Base-by-base conservation (phyloP, 441 rosid species). In the Brassica hybrid region DNA sequence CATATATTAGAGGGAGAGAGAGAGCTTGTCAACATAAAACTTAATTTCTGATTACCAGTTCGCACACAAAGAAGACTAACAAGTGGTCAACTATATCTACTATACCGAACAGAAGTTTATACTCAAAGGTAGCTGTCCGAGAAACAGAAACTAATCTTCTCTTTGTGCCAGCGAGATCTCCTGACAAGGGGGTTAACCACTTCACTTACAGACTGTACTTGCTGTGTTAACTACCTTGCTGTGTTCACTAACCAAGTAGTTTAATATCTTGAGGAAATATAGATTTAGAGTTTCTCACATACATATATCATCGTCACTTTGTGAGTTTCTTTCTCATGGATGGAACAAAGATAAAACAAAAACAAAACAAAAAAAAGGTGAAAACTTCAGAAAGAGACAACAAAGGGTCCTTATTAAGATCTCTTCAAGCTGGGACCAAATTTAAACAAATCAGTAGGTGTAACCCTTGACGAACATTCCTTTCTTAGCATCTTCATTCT, bases 381-480 rank as follows among this genome's bases (percentile, higher is more conserved):
- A 62, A 78, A 67, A 48, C 45, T 43, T 23, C 6, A 23, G 11
- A 63, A 69, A 59, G 68, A 70, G 64, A 84, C 65, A 75, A 58
- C 50, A 61, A 41, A 54, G 16, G 72, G 65, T 73, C 79, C 76
- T 70, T 56, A 64, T 73, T 79, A 68, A 2, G 59, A 78, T 78
- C 34, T 78, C 67, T 79, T 17, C 48, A 63, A 69, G 65, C 5
- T 73, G 75, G 75, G 71, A 67, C 74, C 63, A 74, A 69, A 41
- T 52, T 63, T 23, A 27, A 72, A 54, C 1, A 65, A 27, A 70
- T 86, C 83, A 96, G 85, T 96, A 96, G 79, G 98, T 96, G 80
- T 96, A 96, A 76, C 99, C 99, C 83, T 89, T 90, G 67, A 92
- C 99, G 13, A 96, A 96, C 99, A 96, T 96, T 81, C 99, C 98